phyloP scores from a whole-genome alignment of 2,329 filamentous ascomycete species.

The Fusarium kyushuense region DNA sequence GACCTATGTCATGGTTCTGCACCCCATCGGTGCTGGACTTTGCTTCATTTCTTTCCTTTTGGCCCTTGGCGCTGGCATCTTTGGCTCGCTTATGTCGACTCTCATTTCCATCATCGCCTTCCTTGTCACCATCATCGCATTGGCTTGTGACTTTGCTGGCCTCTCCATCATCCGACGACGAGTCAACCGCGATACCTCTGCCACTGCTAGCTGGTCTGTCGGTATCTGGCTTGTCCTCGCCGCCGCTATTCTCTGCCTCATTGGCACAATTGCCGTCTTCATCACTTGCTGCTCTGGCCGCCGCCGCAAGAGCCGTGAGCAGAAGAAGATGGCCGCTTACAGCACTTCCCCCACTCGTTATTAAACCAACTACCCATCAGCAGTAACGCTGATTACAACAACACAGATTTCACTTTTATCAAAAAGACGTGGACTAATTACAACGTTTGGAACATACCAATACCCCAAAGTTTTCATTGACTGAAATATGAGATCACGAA shows the following conservation, averaged over 20 bases:
- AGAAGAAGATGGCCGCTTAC: slow-evolving; percentile 48
- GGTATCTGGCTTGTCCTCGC: slow-evolving; percentile 71
- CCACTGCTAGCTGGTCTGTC: slow-evolving; percentile 62
- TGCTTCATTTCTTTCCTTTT: slow-evolving; percentile 70
- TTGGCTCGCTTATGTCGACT: slow-evolving; percentile 65
- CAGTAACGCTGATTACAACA: background rate
- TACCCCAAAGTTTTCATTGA: slow-evolving; percentile 12
- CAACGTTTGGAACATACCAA: slow-evolving; percentile 21
- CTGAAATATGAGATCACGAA: slow-evolving; percentile 34
- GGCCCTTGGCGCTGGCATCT: slow-evolving; percentile 62
- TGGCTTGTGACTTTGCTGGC: slow-evolving; percentile 68
- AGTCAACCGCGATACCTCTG: slow-evolving; percentile 61
- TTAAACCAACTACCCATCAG: slow-evolving; percentile 5
- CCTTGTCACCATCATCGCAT: slow-evolving; percentile 62
- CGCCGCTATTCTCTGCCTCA: slow-evolving; percentile 65
- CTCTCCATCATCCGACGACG: slow-evolving; percentile 66
- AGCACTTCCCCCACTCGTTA: slow-evolving; percentile 36
- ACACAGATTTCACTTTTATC: background rate
- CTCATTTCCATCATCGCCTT: slow-evolving; percentile 64
- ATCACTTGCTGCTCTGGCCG: slow-evolving; percentile 70
- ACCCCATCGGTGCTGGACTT: slow-evolving; percentile 69
- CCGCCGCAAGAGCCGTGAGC: slow-evolving; percentile 49
- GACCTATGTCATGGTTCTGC: slow-evolving; percentile 71
- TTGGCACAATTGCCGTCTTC: slow-evolving; percentile 69
- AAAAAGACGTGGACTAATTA: slow-evolving; percentile 23